Evolutionary conservation across 805 yeast species (phyloP), one percentile per base, ranked within the genome.

Genomic region (Danielia oregonensis): DNA sequence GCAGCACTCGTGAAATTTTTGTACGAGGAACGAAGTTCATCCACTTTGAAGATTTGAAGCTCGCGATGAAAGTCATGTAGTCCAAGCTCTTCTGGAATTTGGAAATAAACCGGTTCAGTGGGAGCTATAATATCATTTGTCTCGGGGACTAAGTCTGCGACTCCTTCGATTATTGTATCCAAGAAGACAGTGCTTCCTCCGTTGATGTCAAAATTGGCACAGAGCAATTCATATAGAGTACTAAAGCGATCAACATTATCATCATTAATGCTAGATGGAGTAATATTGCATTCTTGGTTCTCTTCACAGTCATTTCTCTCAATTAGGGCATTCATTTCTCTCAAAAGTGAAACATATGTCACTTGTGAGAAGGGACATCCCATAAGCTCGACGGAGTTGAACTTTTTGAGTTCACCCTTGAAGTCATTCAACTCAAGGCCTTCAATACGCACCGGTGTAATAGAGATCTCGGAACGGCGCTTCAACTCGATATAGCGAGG

Each of bases 21-120:
- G 24, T 39, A 48, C 2, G 42, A 33, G 4, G 33, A 32, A 9
- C 31, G 25, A 15, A 51, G 41, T 32, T 41, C 50, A 21, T 45
- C 46, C 3, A 35, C 26, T 13, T 40, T 32, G 8, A 49, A 17
- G 4, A 37, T 37, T 16, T 36, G 33, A 21, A 49, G 26, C 26
- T 49, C 54, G 5, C 34, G 29, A 5, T 33, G 18, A 17, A 48
- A 47, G 37, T 48, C 44, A 21, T 51, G 55, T 29, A 51, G 34
- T 27, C 39, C 37, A 15, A 52, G 45, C 17, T 49, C 33, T 4
- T 52, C 55, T 1, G 56, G 56, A 24, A 51, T 43, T 33, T 53
- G 52, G 26, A 32, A 33, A 26, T 48, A 49, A 4, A 17, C 21
- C n/a, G 17, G 14, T 10, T 17, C 24, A 12, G 5, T 5, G 5